phyloP scores from a whole-genome alignment of 2,329 filamentous ascomycete species.

The Macrophomina tecta region DNA sequence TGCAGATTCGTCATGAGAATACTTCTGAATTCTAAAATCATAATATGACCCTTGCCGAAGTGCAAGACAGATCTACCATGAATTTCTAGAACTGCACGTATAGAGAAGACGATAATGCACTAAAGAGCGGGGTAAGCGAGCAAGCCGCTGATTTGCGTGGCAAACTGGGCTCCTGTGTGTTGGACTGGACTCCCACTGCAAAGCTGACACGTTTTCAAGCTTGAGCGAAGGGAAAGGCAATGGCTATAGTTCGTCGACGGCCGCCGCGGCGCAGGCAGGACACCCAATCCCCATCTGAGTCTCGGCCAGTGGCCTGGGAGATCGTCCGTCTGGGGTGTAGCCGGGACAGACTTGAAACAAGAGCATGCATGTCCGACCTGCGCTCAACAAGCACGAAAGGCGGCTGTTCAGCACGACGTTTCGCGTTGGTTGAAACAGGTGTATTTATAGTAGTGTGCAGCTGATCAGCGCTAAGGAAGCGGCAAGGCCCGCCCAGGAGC shows the following conservation, averaged over 20 bases:
- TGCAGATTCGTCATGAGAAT: background rate
- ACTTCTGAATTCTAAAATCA: background rate
- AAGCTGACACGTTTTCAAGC: slow-evolving; percentile 17
- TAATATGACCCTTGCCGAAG: background rate
- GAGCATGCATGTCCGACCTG: background rate
- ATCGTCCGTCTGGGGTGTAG: background rate
- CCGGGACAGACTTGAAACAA: slow-evolving; percentile 8
- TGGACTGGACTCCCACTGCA: slow-evolving; percentile 4
- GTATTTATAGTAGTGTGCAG: slow-evolving; percentile 11
- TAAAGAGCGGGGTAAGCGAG: background rate
- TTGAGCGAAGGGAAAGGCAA: background rate
- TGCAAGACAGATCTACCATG: background rate
- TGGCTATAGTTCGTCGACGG: background rate
- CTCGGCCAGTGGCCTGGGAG: background rate
- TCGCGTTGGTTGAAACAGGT: background rate
- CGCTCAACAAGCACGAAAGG: background rate
- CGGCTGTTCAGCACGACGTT: background rate
- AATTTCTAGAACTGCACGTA: background rate
- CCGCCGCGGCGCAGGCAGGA: background rate
- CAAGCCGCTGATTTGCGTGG: slow-evolving; percentile 6
- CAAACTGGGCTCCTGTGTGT: background rate
- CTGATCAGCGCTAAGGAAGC: slow-evolving; percentile 15
- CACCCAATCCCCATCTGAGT: background rate
- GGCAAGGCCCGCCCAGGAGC: slow-evolving; percentile 18
- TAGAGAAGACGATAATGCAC: background rate